A percentile compares a stretch with the other conserved stretches of the same genome.
phyloP scores from a whole-genome alignment of 129 eudicot species.

The Tagetes patula region DNA sequence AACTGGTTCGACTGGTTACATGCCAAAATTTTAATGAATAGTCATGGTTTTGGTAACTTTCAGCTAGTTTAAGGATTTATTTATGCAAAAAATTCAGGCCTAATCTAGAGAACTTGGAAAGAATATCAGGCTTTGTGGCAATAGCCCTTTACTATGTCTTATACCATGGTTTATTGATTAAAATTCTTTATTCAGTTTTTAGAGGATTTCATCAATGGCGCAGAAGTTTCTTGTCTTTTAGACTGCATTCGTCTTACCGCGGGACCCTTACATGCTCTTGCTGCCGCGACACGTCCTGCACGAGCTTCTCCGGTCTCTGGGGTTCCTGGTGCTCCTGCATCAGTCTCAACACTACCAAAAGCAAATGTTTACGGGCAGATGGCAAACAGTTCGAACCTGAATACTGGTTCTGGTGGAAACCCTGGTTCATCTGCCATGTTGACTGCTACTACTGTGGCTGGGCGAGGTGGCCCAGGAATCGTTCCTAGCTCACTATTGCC shows the following conservation, averaged over 20 bases:
- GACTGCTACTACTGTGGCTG: conserved; percentile 79
- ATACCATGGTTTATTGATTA: neutral
- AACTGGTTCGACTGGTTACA: neutral
- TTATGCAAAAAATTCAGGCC: neutral
- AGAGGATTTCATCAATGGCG: conserved; percentile 95
- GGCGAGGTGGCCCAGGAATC: conserved; percentile 94
- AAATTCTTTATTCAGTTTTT: conserved; percentile 57
- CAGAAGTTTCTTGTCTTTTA: conserved; percentile 89
- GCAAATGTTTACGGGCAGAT: conserved; percentile 48
- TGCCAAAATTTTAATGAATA: neutral
- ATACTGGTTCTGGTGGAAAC: conserved; percentile 44
- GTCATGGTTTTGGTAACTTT: neutral
- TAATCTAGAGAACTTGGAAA: neutral
- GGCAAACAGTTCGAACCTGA: conserved; percentile 42
- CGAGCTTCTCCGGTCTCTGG: conserved; percentile 95
- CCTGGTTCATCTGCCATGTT: conserved; percentile 64
- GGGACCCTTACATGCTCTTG: conserved; percentile 97
- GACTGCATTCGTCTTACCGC: conserved; percentile 98
- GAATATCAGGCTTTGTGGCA: no score
- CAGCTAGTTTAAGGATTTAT: neutral
- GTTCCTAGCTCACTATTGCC: conserved; percentile 98
- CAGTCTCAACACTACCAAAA: conserved; percentile 47
- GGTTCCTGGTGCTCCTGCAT: conserved; percentile 59
- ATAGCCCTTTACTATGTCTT: neutral
- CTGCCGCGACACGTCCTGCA: conserved; percentile 98